Conservation (phyloP, 148 eudicot genomes). For the Silene latifolia region DNA sequence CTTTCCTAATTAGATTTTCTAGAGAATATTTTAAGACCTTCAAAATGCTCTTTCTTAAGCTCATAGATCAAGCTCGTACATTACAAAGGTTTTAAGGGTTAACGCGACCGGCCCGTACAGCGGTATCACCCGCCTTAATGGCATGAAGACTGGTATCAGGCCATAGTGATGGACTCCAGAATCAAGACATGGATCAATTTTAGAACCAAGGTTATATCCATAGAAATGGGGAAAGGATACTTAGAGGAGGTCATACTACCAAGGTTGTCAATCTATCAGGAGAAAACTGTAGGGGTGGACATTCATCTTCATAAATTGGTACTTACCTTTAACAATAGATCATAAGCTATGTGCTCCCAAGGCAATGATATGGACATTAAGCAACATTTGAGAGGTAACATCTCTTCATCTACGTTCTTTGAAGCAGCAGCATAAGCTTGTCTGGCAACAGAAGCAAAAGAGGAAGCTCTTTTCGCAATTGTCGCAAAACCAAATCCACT, state of each 20-base stretch:
- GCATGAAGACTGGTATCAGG: neutral
- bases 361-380: constrained; percentile 93
- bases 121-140: neutral
- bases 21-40: neutral
- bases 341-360: constrained; percentile 91
- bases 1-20: neutral
- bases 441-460: constrained; percentile 79
- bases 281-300: neutral
- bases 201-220: neutral
- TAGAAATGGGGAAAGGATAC: neutral
- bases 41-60: neutral
- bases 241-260: neutral
- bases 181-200: neutral
- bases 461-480: constrained; percentile 72
- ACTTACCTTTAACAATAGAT: constrained; percentile 87
- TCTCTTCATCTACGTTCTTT: constrained; percentile 55
- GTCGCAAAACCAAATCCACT: constrained; percentile 54
- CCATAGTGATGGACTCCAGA: neutral
- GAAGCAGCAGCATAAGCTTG: constrained; percentile 68
- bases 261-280: neutral
- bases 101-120: neutral
- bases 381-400: constrained; percentile 92
- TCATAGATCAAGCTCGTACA: neutral
- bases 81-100: neutral
- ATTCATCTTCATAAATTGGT: neutral